These are phyloP conservation scores for Moelleriella libera DNA, from an alignment of 2,329 filamentous ascomycete species.

Conservation along the genomic window DNA sequence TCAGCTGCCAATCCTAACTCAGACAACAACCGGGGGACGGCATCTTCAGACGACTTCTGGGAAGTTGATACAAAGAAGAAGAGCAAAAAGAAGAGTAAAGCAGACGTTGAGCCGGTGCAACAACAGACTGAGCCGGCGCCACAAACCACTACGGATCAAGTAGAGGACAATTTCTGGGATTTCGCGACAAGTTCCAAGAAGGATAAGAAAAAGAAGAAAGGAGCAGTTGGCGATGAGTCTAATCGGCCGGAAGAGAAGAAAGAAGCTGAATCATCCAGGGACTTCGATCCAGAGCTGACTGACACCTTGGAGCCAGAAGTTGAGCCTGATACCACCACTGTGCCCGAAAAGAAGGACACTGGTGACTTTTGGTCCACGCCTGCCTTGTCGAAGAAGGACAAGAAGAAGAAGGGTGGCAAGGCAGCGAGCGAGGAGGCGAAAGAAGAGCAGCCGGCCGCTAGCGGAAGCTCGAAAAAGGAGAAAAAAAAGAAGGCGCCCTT, in stretches of 20 bases:
- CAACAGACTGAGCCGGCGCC: background rate
- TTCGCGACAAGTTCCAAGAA: constrained; percentile 11
- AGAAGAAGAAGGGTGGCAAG: constrained; percentile 12
- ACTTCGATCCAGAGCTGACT: background rate
- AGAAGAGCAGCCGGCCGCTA: background rate
- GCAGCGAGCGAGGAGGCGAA: background rate
- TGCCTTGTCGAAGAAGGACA: constrained; percentile 4
- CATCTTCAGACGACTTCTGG: too few relatives aligned
- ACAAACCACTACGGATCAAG: constrained; percentile 10
- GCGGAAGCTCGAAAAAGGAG: constrained; percentile 6
- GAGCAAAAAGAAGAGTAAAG: constrained; percentile 14
- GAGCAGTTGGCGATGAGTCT: constrained; percentile 7
- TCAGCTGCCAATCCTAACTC: background rate
- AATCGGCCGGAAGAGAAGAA: too few relatives aligned
- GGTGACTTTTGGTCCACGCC: too few relatives aligned
- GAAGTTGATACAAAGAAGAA: constrained; percentile 9
- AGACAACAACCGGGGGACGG: constrained; percentile 1
- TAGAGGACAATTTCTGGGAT: constrained; percentile 14
- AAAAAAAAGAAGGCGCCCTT: constrained; percentile 5
- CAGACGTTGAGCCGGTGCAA: constrained; percentile 6
- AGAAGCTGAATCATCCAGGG: background rate
- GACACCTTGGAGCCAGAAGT: constrained; percentile 6
- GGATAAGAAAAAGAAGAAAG: constrained; percentile 15
- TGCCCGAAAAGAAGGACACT: background rate
- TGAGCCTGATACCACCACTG: constrained; percentile 3